Evolutionary conservation across 169 alveolate genomes (phyloP).

Genomic region (Toxoplasma gondii): DNA sequence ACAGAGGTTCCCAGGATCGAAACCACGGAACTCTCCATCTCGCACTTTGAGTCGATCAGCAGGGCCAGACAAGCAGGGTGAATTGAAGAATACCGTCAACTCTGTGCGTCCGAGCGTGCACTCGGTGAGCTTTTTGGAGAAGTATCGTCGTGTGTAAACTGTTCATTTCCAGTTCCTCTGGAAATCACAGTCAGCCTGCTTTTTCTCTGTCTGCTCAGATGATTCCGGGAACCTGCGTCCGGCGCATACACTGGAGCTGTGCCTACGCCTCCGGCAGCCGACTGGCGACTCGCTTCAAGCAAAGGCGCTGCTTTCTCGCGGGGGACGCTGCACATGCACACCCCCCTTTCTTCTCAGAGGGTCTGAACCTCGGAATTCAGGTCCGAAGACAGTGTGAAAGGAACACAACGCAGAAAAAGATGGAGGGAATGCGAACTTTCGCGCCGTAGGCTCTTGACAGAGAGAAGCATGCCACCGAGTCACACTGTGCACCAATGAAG

Average conservation of each 20-base stretch:
- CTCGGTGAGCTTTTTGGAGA: too few species aligned
- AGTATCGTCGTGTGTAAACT: too few species aligned
- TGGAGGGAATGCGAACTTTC: not conserved
- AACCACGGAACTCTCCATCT: too few species aligned
- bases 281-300: slow-evolving; percentile 15
- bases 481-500: too few species aligned
- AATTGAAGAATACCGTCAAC: too few species aligned
- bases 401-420: not conserved
- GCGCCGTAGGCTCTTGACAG: too few species aligned
- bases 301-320: slow-evolving; percentile 68
- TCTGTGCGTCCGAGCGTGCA: too few species aligned
- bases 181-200: not conserved
- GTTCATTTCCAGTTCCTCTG: too few species aligned
- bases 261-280: not conserved
- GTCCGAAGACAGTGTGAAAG: not conserved
- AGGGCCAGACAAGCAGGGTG: too few species aligned
- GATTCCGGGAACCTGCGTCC: slow-evolving; percentile 39
- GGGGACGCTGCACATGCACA: slow-evolving; percentile 83
- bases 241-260: slow-evolving; percentile 22
- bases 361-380: slow-evolving; percentile 80
- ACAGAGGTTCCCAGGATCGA: too few species aligned
- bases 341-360: slow-evolving; percentile 81
- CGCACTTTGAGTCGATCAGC: too few species aligned
- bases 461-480: too few species aligned
- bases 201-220: slow-evolving; percentile 6